Conservation (phyloP, 2,329 filamentous ascomycete species). For the Cytospora leucostoma region DNA sequence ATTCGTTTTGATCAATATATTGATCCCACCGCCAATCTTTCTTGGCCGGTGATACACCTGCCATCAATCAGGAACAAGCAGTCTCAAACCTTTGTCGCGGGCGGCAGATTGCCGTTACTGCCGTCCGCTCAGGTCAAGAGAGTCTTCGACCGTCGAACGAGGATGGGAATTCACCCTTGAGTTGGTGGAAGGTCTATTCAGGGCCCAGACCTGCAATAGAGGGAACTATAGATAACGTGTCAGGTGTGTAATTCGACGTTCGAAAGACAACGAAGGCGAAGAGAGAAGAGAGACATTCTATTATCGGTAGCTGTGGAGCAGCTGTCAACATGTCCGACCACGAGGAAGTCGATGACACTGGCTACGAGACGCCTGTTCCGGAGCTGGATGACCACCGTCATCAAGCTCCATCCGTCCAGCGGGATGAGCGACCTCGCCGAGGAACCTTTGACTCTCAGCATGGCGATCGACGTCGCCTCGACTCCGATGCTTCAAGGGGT, state of each 20-base stretch:
- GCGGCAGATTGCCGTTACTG: conserved; percentile 39
- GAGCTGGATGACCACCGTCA: conserved; percentile 87
- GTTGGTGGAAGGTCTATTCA: conserved; percentile 23
- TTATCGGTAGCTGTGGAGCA: conserved; percentile 41
- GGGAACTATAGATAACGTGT: conserved; percentile 6
- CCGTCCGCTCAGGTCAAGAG: conserved; percentile 35
- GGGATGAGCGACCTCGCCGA: conserved; percentile 62
- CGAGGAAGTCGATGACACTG: conserved; percentile 62
- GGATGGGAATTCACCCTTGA: conserved; percentile 27
- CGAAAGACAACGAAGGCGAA: too few species aligned
- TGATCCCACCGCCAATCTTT: conserved; percentile 2
- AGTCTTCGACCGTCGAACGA: conserved; percentile 18
- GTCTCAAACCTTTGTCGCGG: conserved; percentile 31
- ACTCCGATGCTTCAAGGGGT: conserved; percentile 38
- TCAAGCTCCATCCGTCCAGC: conserved; percentile 53
- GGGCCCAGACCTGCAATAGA: conserved; percentile 11
- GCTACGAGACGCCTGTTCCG: conserved; percentile 73
- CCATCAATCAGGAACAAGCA: conserved; percentile 9
- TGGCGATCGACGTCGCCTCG: conserved; percentile 46
- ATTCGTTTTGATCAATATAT: conserved; percentile 2
- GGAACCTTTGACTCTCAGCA: conserved; percentile 75
- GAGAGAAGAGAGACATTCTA: not conserved
- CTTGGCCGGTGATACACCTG: conserved; percentile 14
- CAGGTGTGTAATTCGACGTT: conserved; percentile 4
- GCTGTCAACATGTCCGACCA: conserved; percentile 67